phyloP scores from a whole-genome alignment of 1,284 basidiomycete species.

The Rhodotorula glutinis region DNA sequence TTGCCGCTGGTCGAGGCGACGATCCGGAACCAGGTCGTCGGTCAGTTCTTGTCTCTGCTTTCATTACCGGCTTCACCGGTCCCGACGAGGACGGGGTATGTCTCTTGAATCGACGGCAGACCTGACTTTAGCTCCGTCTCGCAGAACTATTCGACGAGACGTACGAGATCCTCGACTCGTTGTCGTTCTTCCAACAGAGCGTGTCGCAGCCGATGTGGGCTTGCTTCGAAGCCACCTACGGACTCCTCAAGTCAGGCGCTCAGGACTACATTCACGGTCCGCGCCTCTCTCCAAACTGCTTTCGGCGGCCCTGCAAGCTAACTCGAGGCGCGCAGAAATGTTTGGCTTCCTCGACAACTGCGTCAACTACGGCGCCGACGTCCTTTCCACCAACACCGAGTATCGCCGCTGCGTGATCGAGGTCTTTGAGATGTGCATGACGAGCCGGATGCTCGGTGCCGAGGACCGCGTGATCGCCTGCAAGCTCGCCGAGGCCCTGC shows the following conservation, averaged over 20 bases:
- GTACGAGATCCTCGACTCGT: conserved; percentile 77
- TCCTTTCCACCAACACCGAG: conserved; percentile 67
- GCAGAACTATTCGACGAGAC: conserved; percentile 82
- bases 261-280: conserved; percentile 79
- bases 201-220: conserved; percentile 83
- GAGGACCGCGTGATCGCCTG: conserved; percentile 77
- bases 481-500: conserved; percentile 76
- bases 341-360: conserved; percentile 85
- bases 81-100: too few relatives aligned
- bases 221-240: conserved; percentile 76
- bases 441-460: conserved; percentile 70
- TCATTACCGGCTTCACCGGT: neutral
- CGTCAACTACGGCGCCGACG: conserved; percentile 74
- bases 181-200: conserved; percentile 75
- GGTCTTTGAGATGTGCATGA: conserved; percentile 75
- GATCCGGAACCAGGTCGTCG: conserved; percentile 52
- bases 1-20: conserved; percentile 75
- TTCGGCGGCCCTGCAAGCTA: neutral
- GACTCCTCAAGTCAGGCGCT: conserved; percentile 77
- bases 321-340: conserved; percentile 62
- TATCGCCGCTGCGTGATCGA: conserved; percentile 79
- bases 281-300: neutral
- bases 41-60: conserved; percentile 49
- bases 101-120: too few relatives aligned
- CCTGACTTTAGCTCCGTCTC: neutral